Percentiles rank a stretch among this genome's conserved stretches.
Conservation (phyloP, 2,329 filamentous ascomycete species). For the Fusarium goolgardi region DNA sequence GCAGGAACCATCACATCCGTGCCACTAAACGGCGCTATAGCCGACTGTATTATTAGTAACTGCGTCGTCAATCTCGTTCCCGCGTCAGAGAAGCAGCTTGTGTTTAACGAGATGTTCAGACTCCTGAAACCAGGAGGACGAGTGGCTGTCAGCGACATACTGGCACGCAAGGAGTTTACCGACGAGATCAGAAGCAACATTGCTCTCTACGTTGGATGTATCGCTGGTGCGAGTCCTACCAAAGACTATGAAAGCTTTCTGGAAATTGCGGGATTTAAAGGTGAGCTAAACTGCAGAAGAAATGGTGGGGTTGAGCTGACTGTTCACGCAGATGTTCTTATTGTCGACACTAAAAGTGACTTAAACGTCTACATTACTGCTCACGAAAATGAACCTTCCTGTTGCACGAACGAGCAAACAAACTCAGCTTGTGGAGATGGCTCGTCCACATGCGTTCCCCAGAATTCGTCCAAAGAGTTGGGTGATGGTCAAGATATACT, state of each 20-base stretch:
- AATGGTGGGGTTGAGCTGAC: accelerated
- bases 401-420: accelerated
- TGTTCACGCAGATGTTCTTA: not conserved
- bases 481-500: accelerated
- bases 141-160: slow-evolving; percentile 69
- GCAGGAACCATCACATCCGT: not conserved
- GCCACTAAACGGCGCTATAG: not conserved
- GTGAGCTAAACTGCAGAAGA: slow-evolving; percentile 45
- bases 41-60: slow-evolving; percentile 65
- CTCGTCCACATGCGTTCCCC: not conserved
- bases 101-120: slow-evolving; percentile 68
- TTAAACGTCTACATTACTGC: slow-evolving; percentile 2
- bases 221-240: slow-evolving; percentile 67
- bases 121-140: slow-evolving; percentile 68
- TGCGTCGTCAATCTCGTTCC: slow-evolving; percentile 72
- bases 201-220: slow-evolving; percentile 69
- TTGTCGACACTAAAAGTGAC: not conserved
- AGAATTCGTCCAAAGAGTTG: accelerated
- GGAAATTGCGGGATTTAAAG: slow-evolving; percentile 60
- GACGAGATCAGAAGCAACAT: slow-evolving; percentile 61
- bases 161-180: slow-evolving; percentile 60
- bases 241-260: slow-evolving; percentile 65
- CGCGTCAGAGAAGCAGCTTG: slow-evolving; percentile 60
- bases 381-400: not conserved
- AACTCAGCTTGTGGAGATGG: not conserved